Conservation (phyloP, 257 asterid species). For the Coffea eugenioides region DNA sequence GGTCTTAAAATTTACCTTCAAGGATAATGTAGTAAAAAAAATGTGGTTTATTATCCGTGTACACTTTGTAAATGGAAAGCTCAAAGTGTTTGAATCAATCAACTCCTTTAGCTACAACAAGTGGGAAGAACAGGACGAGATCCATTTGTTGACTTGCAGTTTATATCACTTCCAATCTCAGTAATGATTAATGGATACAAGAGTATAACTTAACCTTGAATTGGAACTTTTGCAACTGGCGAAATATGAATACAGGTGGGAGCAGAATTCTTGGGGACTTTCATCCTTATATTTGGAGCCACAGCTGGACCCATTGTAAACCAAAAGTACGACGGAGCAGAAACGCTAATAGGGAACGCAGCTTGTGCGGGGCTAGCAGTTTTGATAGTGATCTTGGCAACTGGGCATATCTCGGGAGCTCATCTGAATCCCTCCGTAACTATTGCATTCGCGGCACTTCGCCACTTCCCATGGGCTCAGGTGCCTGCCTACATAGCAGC, state of each 20-base stretch:
- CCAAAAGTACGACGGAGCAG: conserved; percentile 69
- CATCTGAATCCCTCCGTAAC: conserved; percentile 88
- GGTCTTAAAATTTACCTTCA: too few relatives aligned
- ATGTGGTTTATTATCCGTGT: too few relatives aligned
- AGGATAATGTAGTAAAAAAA: too few relatives aligned
- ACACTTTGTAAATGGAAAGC: too few relatives aligned
- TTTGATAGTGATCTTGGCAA: conserved; percentile 80
- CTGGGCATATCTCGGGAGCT: conserved; percentile 94
- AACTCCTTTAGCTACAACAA: too few relatives aligned
- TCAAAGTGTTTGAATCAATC: too few relatives aligned
- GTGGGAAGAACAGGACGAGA: too few relatives aligned
- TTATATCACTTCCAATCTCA: too few relatives aligned
- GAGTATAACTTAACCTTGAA: too few relatives aligned
- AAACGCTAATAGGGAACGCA: conserved; percentile 78
- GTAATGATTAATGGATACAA: too few relatives aligned
- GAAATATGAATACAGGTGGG: conserved; percentile 46
- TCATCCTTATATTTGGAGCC: conserved; percentile 82
- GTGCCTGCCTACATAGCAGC: conserved; percentile 87
- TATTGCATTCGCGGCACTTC: conserved; percentile 80
- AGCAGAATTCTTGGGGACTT: conserved; percentile 93
- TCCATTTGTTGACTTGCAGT: too few relatives aligned
- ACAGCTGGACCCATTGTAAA: conserved; percentile 88
- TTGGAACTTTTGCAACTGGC: too few relatives aligned
- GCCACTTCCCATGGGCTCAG: conserved; percentile 89
- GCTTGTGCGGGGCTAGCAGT: conserved; percentile 84